Conservation (phyloP, 768 basidiomycete species). For the Boletus rufocinnamomeus region DNA sequence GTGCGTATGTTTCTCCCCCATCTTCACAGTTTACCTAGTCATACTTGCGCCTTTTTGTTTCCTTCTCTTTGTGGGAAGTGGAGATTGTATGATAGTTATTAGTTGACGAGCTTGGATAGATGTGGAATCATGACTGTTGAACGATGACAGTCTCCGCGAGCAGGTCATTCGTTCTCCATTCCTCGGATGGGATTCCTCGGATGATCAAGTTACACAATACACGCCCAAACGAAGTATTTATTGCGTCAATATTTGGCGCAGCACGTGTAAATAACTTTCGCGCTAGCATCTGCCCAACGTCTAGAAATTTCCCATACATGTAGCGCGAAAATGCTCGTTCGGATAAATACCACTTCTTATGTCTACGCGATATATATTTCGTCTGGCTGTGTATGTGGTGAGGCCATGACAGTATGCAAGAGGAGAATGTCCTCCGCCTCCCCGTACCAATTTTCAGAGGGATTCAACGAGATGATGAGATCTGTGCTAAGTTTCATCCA, state of each 20-base stretch:
- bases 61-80: background rate
- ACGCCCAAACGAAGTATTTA: too few relatives aligned
- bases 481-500: slow-evolving; percentile 11
- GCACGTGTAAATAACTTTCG: too few relatives aligned
- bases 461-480: slow-evolving; percentile 7
- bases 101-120: background rate
- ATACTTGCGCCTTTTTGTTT: background rate
- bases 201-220: too few relatives aligned
- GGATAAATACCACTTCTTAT: too few relatives aligned
- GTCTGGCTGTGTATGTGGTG: too few relatives aligned
- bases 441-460: background rate
- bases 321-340: too few relatives aligned
- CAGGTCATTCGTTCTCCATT: background rate
- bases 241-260: too few relatives aligned
- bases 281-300: too few relatives aligned
- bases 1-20: slow-evolving; percentile 17
- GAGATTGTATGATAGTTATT: background rate
- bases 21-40: background rate
- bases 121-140: background rate
- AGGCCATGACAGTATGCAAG: background rate
- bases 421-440: background rate
- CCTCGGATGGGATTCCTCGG: too few relatives aligned
- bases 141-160: background rate
- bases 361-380: too few relatives aligned
- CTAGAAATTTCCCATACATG: too few relatives aligned